Base-by-base conservation (phyloP, 306 rosid species). In the Vigna reflexopilosa region DNA sequence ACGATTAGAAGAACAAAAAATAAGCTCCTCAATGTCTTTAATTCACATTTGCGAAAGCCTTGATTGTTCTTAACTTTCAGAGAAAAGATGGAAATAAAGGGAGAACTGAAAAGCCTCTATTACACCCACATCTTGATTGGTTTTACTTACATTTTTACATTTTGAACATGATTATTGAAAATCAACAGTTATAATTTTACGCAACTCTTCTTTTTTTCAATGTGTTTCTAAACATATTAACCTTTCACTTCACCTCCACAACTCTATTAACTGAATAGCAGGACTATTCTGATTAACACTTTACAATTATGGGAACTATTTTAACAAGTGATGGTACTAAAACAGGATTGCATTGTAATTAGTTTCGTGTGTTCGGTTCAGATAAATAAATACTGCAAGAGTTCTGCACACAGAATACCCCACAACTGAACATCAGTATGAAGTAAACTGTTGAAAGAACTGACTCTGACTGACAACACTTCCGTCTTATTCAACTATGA, bases 391-490 rank as follows among this genome's bases (percentile, higher is more conserved):
- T 77, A 48, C 34, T 26, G 57, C 32, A 66, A 32, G 14, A 74
- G 55, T 30, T 74, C 3, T 44, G 47, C 20, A 44, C 61, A 6
- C 20, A 6, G 11, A 22, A 51, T 51, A 45, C 70, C 78, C 58
- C 76, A 26, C 32, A 51, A 77, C 52, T 51, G 17, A 45, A 77
- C 24, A 56, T 67, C 32, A 55, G 24, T 54, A 63, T 70, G 54
- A 58, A 70, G 20, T 70, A 12, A 7, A 65, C 17, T 49, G 64
- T 34, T 50, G 30, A 54, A 66, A 54, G 57, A 49, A 47, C 62
- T n/a, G 44, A 44, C 17, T 32, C 76, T 16, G 76, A 69, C 70
- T 1, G 28, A 1, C 28, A 69, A 48, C 20, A 58, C 20, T 78
- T 69, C 36, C 3, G 51, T 28, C 70, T 68, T 55, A 52, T 45